phyloP scores from a whole-genome alignment of 768 basidiomycete species.

The Russula foetens region DNA sequence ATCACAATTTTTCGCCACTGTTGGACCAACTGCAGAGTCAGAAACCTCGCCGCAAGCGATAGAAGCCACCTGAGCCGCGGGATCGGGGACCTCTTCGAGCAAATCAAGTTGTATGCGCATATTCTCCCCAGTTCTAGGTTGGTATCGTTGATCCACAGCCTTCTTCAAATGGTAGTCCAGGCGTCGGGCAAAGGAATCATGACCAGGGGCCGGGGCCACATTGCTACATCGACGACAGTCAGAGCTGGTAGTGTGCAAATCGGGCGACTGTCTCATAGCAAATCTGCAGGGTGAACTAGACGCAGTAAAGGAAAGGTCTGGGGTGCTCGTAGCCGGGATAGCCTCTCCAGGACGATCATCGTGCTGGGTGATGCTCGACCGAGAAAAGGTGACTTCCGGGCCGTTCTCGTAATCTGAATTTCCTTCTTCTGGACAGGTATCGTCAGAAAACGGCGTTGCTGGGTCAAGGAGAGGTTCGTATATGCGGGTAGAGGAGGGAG shows the following conservation, averaged over 20 bases:
- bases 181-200: neutral
- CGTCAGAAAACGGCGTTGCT: neutral
- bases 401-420: neutral
- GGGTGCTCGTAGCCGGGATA: conserved; percentile 2
- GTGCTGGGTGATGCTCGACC: neutral
- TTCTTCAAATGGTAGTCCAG: neutral
- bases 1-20: neutral
- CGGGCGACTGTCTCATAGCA: neutral
- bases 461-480: neutral
- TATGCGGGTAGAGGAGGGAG: neutral
- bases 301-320: conserved; percentile 4
- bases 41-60: neutral
- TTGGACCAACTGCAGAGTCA: neutral
- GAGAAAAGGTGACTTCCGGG: neutral
- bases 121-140: neutral
- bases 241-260: neutral
- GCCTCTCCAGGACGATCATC: neutral
- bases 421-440: neutral
- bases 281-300: conserved; percentile 6
- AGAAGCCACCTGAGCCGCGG: neutral
- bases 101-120: conserved; percentile 1
- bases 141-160: neutral
- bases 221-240: neutral
- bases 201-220: neutral
- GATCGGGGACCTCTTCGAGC: neutral